phyloP scores from a whole-genome alignment of 306 rosid genomes.

The Carpinus viminea region DNA sequence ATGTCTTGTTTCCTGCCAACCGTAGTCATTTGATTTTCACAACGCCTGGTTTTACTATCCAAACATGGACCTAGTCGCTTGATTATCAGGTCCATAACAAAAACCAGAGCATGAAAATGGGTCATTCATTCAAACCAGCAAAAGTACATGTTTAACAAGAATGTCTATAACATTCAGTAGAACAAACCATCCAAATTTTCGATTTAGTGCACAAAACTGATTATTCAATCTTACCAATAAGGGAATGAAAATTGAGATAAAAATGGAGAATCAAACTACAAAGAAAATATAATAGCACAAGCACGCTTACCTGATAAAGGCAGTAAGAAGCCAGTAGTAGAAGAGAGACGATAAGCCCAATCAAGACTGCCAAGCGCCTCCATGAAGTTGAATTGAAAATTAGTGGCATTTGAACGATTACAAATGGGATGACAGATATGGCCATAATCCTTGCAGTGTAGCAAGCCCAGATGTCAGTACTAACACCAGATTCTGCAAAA shows the following conservation, averaged over 20 bases:
- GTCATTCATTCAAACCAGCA: neutral
- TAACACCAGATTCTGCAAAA: slow-evolving; percentile 87
- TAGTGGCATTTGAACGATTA: slow-evolving; percentile 91
- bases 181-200: neutral
- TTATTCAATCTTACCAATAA: neutral
- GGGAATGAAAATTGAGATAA: neutral
- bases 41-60: neutral
- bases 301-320: slow-evolving; percentile 68
- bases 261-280: neutral
- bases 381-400: slow-evolving; percentile 64
- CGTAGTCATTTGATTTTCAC: neutral
- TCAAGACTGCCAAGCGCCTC: slow-evolving; percentile 75
- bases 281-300: slow-evolving; percentile 2
- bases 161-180: neutral
- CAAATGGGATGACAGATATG: slow-evolving; percentile 71
- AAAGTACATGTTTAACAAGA: neutral
- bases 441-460: slow-evolving; percentile 87
- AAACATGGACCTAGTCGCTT: neutral
- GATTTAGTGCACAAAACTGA: neutral
- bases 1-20: neutral
- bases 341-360: slow-evolving; percentile 64
- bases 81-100: neutral
- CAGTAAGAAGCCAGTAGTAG: slow-evolving; percentile 59
- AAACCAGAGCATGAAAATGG: neutral
- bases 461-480: slow-evolving; percentile 92